Base-by-base conservation (phyloP, 2,329 filamentous ascomycete genomes). In the Alternaria sp. region DNA sequence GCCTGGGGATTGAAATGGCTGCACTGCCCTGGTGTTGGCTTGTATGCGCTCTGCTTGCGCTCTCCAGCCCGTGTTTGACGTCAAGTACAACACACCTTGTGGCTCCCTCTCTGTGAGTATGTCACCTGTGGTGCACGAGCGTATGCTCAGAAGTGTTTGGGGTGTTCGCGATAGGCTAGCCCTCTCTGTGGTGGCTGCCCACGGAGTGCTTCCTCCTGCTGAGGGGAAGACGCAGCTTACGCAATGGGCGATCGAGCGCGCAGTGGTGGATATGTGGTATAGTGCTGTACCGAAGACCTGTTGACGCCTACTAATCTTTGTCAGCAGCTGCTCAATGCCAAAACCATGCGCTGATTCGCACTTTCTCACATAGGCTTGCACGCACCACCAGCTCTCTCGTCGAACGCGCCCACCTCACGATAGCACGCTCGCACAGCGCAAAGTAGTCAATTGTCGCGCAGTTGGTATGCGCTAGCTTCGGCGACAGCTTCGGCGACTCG, bases 1-100 rank as follows among this genome's bases (percentile, higher is more conserved):
- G 34, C 22, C 16, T 41, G 9, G 49, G 48, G 59, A 61, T 64
- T 69, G 57, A 68, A 68, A 67, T 67, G 57, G 58, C 47, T 46
- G 54, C 52, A 48, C 54, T 55, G 59, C 39, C 67, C 64, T 61
- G 43, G 58, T 60, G 41, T 51, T 24, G 43, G 32, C 46, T 56
- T 56, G 42, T 54, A 43, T 54, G 59, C 47, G 58, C 57, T 63
- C 54, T 59, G 57, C 58, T 20, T 53, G 51, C 36, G 36, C 38
- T 36, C 54, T 51, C 18, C 58, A 30, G 7, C 54, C 24, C 36
- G 46, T 48, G 14, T 3, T 18, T 32, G n/a, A 28, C 42, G 26
- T 43, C 18, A 22, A 26, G 34, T 16, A 44, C 28, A 41, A 22
- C 36, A 36, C 38, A 14, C 18, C 20, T 47, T 22, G 32, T 28